Base-by-base conservation (phyloP, 441 rosid species). In the Manihot esculenta region DNA sequence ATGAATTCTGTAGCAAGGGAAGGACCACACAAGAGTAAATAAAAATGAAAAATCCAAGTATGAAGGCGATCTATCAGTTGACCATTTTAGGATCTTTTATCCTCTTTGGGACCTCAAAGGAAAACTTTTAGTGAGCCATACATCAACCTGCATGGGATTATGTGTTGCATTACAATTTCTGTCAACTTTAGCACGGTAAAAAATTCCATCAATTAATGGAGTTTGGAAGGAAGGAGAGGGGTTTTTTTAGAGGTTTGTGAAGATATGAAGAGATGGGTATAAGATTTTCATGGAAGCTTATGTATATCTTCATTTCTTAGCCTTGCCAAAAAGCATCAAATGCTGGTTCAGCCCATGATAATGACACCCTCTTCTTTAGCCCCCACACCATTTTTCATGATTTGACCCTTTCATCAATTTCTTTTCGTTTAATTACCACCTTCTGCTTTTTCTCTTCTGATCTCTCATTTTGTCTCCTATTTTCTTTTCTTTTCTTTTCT, bases 281-380 rank as follows among this genome's bases (percentile, higher is more conserved):
- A 21, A 55, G 65, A 68, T 77, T 65, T 76, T 67, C 63, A 61
- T 56, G 74, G 76, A 59, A 60, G 68, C 71, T 64, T 49, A 51
- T 38, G 4, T 8, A 42, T 41, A 55, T 55, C 33, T 59, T 67
- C 66, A 53, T 64, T 49, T 69, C 62, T 67, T 57, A 59, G 66
- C 77, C 62, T 67, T 56, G 73, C 77, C 78, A 74, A 70, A 76
- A 57, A 11, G 10, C 79, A 77, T 75, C 72, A 58, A 74, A 66
- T 66, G 49, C 66, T 54, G 53, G 47, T 49, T 61, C 76, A 74
- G 77, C 61, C 77, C 58, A 21, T 69, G 81, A 76, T 66, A 71
- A n/a, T 44, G 82, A 74, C 73, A 68, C 13, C 64, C 66, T 64
- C 58, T 60, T 7, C 27, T 27, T 53, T 49, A 65, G 81, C 76